Base-by-base conservation (phyloP, 1,284 basidiomycete genomes). In the Lignosus rhinocerotis region DNA sequence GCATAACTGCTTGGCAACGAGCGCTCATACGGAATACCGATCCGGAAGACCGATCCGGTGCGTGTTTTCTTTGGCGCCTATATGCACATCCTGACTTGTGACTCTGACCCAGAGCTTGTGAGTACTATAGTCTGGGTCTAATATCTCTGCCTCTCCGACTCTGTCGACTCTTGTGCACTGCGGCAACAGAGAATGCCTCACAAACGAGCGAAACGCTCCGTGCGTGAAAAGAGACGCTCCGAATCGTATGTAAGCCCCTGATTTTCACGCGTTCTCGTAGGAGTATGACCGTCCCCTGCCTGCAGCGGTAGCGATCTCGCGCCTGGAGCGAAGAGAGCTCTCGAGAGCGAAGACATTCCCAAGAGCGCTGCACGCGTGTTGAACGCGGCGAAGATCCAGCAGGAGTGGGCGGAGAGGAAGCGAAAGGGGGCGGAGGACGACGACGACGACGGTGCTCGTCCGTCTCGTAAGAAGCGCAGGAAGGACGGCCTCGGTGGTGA, bases 361-460 rank as follows among this genome's bases (percentile, higher is more conserved):
- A 92, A 91, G 72, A 81, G 85, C 12, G 79, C 79, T 14, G 71
- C 80, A 41, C 79, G 89, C 14, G 78, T 90, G 19, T 70, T 92
- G 39, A 83, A 90, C 62, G 86, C 89, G 1, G 76, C 75, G 33
- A 74, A 77, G 58, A 77, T 88, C 36, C 78, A 86, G 55, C 77
- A 80, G 44, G 80, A 84, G 52, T 87, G 73, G 66, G 79, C 76
- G 45, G 69, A 73, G 53, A 85, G 79, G 73, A 84, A 82, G 70
- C 77, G 79, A 39, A 76, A 78, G 53, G 67, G 69, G 17, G 72
- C 73, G 36, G 72, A 62, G 7, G n/a, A n/a, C n/a, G n/a, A n/a
- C n/a, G n/a, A n/a, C n/a, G 73, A 72, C n/a, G 71, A 66, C 31
- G 70, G 63, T n/a, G 58, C 54, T 30, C 62, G 60, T 3, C 60